Evolutionary conservation across 2,329 filamentous ascomycete species (phyloP), one percentile per base, ranked within the genome.

Genomic region (Diplodia corticola): DNA sequence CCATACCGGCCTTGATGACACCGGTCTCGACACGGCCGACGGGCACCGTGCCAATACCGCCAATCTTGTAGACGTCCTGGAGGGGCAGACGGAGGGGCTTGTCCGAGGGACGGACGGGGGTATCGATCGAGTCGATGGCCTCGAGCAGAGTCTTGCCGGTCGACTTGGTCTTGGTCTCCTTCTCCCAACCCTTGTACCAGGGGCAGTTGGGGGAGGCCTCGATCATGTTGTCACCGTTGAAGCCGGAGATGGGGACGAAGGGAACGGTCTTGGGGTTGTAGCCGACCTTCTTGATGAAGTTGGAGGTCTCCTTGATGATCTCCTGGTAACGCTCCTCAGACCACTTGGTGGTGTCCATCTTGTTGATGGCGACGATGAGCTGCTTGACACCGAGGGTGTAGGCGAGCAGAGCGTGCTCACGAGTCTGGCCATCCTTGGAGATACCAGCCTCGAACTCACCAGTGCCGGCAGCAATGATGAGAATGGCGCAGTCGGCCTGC

Each of bases 391-490:
- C 95, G 71, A 99, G 92, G 84, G 95, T 98, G 92, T 95, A 98
- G 84, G 95, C 94, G 81, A 99, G 93, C 79, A 99, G 92, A 85
- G 95, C 95, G 92, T 99, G 95, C 93, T 99, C 95, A 92, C 95
- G 95, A 78, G 95, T 99, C 92, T 99, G 95, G 84, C 95, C 95
- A 92, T 98, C 95, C 92, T 99, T 99, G 90, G 95, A 98, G 91
- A 99, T 99, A 98, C 95, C 95, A 91, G 95, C 95, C 90, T 99
- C 95, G 90, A 99, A 99, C 90, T 99, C 95, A 97, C 95, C 95
- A 92, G 93, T 97, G 88, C 95, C 95, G 80, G 95, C 93, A 79
- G 94, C 95, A 85, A 99, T 99, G 87, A 99, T 98, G 88, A 99
- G 93, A 84, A 99, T 92, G 80, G 95, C 95, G 86, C 95, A 98